Base-by-base conservation (phyloP, 495 filamentous ascomycete genomes). In the Halenospora varia region DNA sequence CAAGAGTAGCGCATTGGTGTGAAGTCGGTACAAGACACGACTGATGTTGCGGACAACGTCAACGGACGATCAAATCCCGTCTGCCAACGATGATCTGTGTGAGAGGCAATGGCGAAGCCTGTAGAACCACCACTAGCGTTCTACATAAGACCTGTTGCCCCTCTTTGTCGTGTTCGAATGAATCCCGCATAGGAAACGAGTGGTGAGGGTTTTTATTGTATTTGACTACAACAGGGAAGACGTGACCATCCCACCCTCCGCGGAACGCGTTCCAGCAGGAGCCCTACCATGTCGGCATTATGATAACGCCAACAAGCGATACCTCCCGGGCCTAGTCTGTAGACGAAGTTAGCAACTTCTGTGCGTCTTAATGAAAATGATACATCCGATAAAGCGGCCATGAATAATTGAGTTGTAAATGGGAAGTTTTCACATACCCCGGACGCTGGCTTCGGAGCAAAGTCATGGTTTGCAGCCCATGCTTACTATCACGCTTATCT, bases 401-500 rank as follows among this genome's bases (percentile, higher is more conserved):
- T n/a, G n/a, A n/a, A n/a, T n/a, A n/a, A n/a, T n/a, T 35, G 13
- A 13, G 29, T 4, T 6, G 29, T 4, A 35, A 35, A 35, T 35
- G 29, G 13, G 29, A 6, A 13, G 13, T 35, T n/a, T 35, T 35
- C 13, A 35, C 29, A 35, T 35, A 35, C 29, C 29, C 75, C 71
- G 75, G 73, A 73, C 50, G 73, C 75, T 77, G 76, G 76, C 75
- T 79, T 73, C 75, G 73, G 76, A 76, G 76, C 74, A 62, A 62
- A 65, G 62, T 59, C 52, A 59, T 56, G 48, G 52, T 63, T 65
- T 55, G 66, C 69, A 74, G 68, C 50, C 69, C 66, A 72, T 70
- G 55, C 76, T 77, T 77, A 77, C 76, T 77, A 79, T 79, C 75
- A 71, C 75, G 74, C 74, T 77, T 79, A 64, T 77, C 76, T 75